phyloP scores from a whole-genome alignment of 106 monocot species.

The Triglochin maritima region DNA sequence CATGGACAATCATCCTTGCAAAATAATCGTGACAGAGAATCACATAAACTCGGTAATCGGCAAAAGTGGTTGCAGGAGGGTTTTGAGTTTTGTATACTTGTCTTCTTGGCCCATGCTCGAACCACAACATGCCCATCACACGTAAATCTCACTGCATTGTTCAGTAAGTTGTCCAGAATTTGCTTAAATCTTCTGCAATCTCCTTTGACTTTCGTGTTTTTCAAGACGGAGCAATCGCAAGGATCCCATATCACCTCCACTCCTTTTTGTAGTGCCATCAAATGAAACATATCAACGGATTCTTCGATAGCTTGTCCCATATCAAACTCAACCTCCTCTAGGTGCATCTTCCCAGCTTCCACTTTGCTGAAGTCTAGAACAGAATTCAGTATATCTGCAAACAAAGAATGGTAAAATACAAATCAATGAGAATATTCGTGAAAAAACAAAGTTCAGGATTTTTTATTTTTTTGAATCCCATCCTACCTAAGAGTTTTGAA shows the following conservation, averaged over 20 bases:
- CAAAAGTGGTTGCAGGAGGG: constrained; percentile 2
- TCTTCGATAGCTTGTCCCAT: constrained; percentile 66
- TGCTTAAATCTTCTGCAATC: constrained; percentile 64
- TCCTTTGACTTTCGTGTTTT: constrained; percentile 41
- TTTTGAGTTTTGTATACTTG: background rate
- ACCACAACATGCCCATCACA: constrained; percentile 50
- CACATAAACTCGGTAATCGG: constrained; percentile 3
- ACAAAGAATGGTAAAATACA: background rate
- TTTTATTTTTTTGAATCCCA: no score
- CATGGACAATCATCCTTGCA: constrained; percentile 2
- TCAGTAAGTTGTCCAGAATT: constrained; percentile 67
- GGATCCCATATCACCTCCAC: constrained; percentile 95
- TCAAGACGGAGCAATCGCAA: constrained; percentile 65
- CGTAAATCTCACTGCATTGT: constrained; percentile 90
- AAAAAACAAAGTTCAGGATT: no score
- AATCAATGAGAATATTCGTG: background rate
- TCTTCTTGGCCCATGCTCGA: constrained; percentile 46
- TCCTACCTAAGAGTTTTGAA: constrained; percentile 30
- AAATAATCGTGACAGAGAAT: constrained; percentile 9
- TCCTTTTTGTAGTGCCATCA: constrained; percentile 52
- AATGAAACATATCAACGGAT: constrained; percentile 53
- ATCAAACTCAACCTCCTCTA: constrained; percentile 77
- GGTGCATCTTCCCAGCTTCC: constrained; percentile 82
- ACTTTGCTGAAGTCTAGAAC: constrained; percentile 88
- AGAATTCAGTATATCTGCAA: constrained; percentile 73